Evolutionary conservation across 176 grass and related monocot genomes (phyloP), one percentile per base, ranked within the genome.

Genomic region (Pontederia crassipes): DNA sequence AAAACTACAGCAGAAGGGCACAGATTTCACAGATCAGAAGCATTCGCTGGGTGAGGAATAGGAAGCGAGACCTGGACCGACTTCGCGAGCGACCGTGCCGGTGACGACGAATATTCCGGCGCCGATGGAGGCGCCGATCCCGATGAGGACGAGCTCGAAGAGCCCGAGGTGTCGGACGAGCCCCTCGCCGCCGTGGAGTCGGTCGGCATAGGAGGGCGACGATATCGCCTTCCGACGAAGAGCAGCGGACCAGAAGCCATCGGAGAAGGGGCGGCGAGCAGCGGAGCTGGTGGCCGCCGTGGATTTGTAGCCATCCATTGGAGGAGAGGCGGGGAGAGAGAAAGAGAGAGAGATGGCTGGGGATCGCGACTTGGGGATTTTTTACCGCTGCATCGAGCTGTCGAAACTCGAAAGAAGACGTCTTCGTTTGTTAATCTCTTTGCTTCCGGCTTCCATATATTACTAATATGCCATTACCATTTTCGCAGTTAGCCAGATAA

Each of bases 21-120:
- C 73, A 13, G 15, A 55, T 24, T 1, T 49, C 13, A 10, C 24
- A 47, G 61, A 55, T 62, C 28, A 27, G 52, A 66, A 10, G 4
- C 12, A 55, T 50, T 16, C 8, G 11, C 16, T 58, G 0, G 54
- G 54, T 52, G 29, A 45, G 10, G 12, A 7, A 71, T n/a, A 66
- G 26, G 46, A 46, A 29, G 20, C 9, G 9, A 48, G 26, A 98
- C 87, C 93, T 20, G 93, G 93, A 24, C 93, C 93, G 17, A 84
- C 81, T 79, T 98, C 93, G 76, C 68, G 87, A 76, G 93, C 93
- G 28, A 98, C 87, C 47, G 93, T 98, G 12, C 93, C 93, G 57
- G 93, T 98, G 71, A 92, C 55, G 64, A 92, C 93, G 74, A 92
- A 98, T 59, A 98, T 98, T 17, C 88, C 93, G 35, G 87, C 93